Evolutionary conservation across 2,329 filamentous ascomycete genomes (phyloP).

Genomic region (Ophiobolus disseminans): DNA sequence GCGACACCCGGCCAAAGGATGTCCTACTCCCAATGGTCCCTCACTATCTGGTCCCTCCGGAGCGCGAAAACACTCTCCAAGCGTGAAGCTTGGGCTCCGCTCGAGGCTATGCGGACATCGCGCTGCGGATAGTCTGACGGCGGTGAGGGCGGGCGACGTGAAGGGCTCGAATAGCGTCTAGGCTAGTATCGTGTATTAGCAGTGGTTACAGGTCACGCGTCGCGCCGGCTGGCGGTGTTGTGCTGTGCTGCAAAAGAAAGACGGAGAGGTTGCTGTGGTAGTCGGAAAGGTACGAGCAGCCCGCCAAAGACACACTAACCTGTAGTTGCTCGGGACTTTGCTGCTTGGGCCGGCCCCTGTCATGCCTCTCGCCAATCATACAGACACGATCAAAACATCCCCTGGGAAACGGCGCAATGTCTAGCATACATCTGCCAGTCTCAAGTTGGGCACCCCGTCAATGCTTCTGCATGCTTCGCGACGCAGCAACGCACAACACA

Average conservation of each 20-base stretch:
- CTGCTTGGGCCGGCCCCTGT: neutral
- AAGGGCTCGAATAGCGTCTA: constrained; percentile 1
- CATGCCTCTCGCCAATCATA: constrained; percentile 12
- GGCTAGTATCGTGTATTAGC: too few species aligned
- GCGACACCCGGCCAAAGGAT: constrained; percentile 8
- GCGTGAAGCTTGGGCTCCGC: constrained; percentile 35
- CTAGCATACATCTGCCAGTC: constrained; percentile 11
- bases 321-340: too few species aligned
- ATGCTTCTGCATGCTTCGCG: constrained; percentile 9
- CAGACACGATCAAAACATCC: constrained; percentile 24
- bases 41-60: constrained; percentile 3
- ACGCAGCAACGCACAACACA: constrained; percentile 5
- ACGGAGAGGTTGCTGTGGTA: constrained; percentile 4
- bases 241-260: constrained; percentile 3
- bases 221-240: neutral
- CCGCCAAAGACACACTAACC: constrained; percentile 8
- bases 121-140: constrained; percentile 22
- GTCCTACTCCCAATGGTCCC: constrained; percentile 5
- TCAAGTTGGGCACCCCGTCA: constrained; percentile 1
- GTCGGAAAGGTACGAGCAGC: constrained; percentile 6
- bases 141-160: constrained; percentile 16
- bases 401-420: constrained; percentile 20
- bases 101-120: constrained; percentile 37
- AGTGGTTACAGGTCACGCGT: neutral
- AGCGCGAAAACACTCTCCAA: constrained; percentile 30